Evolutionary conservation across 352 stramenopile genomes (phyloP), one percentile per base, ranked within the genome.

Genomic region (Pythium utonaiense): DNA sequence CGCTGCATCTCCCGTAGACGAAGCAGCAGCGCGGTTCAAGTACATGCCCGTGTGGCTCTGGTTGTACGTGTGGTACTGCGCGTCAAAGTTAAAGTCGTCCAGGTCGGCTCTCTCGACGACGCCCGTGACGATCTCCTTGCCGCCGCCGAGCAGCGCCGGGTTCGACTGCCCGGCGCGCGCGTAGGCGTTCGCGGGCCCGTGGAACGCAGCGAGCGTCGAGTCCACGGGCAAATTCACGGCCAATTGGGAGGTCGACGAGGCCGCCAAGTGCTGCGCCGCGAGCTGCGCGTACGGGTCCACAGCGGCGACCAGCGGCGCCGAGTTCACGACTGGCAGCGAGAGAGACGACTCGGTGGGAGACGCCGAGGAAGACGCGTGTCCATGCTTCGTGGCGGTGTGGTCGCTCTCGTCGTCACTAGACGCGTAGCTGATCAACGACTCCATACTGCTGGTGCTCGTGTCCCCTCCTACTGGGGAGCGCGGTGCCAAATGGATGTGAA

Each of bases 41-140:
- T 68, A 62, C 50, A 69, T 53, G 10, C 51, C 53, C 25, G 70
- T 73, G 34, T 72, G 64, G 16, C 58, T 70, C 47, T 87, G 72
- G 61, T 92, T 92, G 65, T 77, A 78, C 58, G 79, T 87, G 67
- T 94, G 80, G 54, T 94, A 94, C 57, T 89, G 80, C 34, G 83
- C 69, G 40, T 92, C 82, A 52, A 94, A 94, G 71, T 75, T 88
- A 50, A 89, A 79, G 55, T 89, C 75, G 34, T 92, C 82, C 55
- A 94, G 75, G 22, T 80, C 67, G 0, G 82, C 66, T n/a, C 65
- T 58, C 60, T 94, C 84, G 27, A 92, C 83, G 31, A 92, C 70
- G 25, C 84, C 84, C 42, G 84, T 94, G 28, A 89, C 80, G 24
- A 89, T 73, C 56, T 91, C 75, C 53, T 88, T 89, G 57, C 80